phyloP scores from a whole-genome alignment of 2,329 filamentous ascomycete genomes.

The Epicoccum nigrum region DNA sequence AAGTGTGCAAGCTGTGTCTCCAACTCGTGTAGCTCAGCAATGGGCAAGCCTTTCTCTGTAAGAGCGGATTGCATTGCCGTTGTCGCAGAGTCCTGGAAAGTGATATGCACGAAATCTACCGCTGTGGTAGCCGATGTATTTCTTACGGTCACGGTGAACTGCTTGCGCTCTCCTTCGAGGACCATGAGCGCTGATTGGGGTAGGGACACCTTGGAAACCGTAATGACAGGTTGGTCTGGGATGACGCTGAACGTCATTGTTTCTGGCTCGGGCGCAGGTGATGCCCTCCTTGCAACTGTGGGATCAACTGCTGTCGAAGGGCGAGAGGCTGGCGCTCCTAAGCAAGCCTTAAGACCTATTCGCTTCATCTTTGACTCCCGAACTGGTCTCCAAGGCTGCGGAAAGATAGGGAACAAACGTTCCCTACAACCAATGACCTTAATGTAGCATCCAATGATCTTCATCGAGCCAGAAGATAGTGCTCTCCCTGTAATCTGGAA shows the following conservation, averaged over 20 bases:
- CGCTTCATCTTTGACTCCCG: conserved; percentile 76
- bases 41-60: conserved; percentile 75
- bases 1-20: conserved; percentile 79
- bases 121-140: conserved; percentile 74
- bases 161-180: conserved; percentile 82
- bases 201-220: conserved; percentile 76
- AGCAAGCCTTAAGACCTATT: conserved; percentile 63
- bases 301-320: conserved; percentile 44
- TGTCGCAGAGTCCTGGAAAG: conserved; percentile 88
- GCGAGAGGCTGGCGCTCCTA: conserved; percentile 57
- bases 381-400: conserved; percentile 74
- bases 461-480: conserved; percentile 69
- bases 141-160: conserved; percentile 78
- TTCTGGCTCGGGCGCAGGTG: conserved; percentile 41
- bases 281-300: conserved; percentile 26
- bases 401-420: conserved; percentile 83
- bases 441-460: conserved; percentile 77
- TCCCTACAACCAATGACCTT: conserved; percentile 82
- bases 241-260: conserved; percentile 75
- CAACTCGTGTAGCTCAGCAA: conserved; percentile 83
- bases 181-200: conserved; percentile 89
- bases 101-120: conserved; percentile 84
- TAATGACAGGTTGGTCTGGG: conserved; percentile 75
- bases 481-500: conserved; percentile 74
- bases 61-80: conserved; percentile 76